These are phyloP conservation scores for Eucalyptus globulus DNA, from an alignment of 345 rosid species.

Conservation along the genomic window DNA sequence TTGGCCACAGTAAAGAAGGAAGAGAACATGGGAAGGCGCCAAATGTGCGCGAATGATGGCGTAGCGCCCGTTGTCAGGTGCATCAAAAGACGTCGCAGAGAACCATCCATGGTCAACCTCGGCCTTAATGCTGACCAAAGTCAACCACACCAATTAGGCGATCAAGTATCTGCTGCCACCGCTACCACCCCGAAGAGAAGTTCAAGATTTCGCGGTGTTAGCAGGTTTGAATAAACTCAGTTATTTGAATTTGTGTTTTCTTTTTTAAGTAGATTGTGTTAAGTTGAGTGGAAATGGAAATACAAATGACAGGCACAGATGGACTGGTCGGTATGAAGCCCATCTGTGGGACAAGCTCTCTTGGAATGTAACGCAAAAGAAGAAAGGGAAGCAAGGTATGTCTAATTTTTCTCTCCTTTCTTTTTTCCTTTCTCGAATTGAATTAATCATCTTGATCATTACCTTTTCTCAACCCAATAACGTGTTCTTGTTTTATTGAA, in stretches of 20 bases:
- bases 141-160: slow-evolving; percentile 8
- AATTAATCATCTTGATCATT: neutral
- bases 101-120: neutral
- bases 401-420: neutral
- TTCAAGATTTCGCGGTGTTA: slow-evolving; percentile 60
- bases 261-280: neutral
- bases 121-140: neutral
- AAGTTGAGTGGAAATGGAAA: neutral
- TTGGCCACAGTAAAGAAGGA: slow-evolving; percentile 17
- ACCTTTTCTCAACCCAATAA: neutral
- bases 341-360: slow-evolving; percentile 67
- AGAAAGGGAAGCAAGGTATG: slow-evolving; percentile 64
- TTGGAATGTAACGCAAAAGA: slow-evolving; percentile 58
- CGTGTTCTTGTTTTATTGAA: neutral
- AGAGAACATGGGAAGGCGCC: slow-evolving; percentile 9
- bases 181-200: slow-evolving; percentile 56
- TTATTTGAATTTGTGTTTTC: neutral
- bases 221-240: slow-evolving; percentile 15
- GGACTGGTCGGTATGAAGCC: slow-evolving; percentile 64
- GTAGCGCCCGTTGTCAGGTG: slow-evolving; percentile 2
- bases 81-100: slow-evolving; percentile 37
- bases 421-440: neutral
- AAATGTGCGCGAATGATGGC: neutral
- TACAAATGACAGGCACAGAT: slow-evolving; percentile 31
- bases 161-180: slow-evolving; percentile 13